Evolutionary conservation across 345 rosid species (phyloP).

Genomic region (Euphorbia tirucalli): DNA sequence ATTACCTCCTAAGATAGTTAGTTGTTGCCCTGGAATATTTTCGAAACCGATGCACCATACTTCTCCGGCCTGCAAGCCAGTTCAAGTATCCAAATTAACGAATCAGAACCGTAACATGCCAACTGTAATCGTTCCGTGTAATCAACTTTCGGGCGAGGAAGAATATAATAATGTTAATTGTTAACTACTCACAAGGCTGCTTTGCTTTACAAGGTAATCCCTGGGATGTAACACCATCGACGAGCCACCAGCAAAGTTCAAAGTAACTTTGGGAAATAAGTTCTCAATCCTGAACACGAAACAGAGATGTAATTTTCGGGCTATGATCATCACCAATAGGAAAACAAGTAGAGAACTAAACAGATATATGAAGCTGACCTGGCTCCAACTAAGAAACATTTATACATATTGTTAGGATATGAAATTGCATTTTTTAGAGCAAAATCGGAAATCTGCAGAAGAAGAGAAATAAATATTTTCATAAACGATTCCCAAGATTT

Average conservation of each 20-base stretch:
- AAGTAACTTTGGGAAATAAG: constrained; percentile 79
- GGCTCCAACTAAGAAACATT: constrained; percentile 57
- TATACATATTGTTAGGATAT: constrained; percentile 51
- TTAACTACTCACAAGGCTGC: constrained; percentile 54
- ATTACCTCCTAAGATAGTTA: constrained; percentile 92
- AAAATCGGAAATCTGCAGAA: constrained; percentile 56
- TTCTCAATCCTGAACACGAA: constrained; percentile 46
- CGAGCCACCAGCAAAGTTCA: constrained; percentile 86
- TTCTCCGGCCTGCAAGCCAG: constrained; percentile 54
- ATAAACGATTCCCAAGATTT: neutral
- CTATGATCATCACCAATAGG: constrained; percentile 9
- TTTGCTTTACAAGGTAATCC: constrained; percentile 81
- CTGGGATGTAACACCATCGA: constrained; percentile 67
- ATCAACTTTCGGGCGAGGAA: too few species aligned
- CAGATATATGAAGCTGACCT: constrained; percentile 45
- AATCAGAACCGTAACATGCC: neutral
- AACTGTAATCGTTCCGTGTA: too few species aligned
- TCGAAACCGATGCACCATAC: constrained; percentile 92
- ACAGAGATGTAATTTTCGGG: constrained; percentile 14
- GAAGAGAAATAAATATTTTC: constrained; percentile 3
- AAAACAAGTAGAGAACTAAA: constrained; percentile 1
- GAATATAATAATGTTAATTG: neutral
- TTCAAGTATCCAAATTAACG: constrained; percentile 4
- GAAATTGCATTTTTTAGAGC: constrained; percentile 57
- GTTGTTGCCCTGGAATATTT: constrained; percentile 56